Evolutionary conservation across 1,284 basidiomycete genomes (phyloP).

Genomic region (Agroathelia rolfsii): DNA sequence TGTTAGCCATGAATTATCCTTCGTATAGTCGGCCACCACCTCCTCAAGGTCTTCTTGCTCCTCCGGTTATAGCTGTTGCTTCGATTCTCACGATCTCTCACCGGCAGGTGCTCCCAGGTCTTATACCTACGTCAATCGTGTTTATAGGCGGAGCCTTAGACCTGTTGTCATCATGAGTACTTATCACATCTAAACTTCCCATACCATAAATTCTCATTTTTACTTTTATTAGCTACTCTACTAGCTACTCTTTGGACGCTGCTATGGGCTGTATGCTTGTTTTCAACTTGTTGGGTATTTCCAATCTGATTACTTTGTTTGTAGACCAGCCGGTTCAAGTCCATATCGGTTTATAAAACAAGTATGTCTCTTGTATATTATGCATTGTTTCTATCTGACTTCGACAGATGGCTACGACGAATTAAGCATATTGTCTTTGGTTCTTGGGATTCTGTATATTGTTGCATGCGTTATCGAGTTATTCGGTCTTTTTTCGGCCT

Average conservation of each 20-base stretch:
- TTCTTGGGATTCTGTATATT: constrained; percentile 47
- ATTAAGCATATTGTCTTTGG: constrained; percentile 50
- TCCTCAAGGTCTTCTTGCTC: constrained; percentile 28
- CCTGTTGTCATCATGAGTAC: constrained; percentile 48
- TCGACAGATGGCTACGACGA: constrained; percentile 32
- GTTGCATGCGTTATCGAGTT: constrained; percentile 43
- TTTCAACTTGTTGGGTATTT: constrained; percentile 1
- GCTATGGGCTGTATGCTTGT: too few species aligned
- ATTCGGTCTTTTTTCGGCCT: constrained; percentile 45
- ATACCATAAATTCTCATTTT: too few species aligned
- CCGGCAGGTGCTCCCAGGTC: constrained; percentile 40
- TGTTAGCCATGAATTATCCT: too few species aligned
- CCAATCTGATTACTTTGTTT: constrained; percentile 1
- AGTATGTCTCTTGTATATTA: constrained; percentile 28
- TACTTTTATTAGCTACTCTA: constrained; percentile 32
- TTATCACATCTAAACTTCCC: too few species aligned
- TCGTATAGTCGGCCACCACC: too few species aligned
- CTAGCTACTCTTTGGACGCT: constrained; percentile 49
- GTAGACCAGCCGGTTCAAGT: constrained; percentile 52
- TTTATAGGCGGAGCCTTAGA: constrained; percentile 46
- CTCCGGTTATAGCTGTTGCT: too few species aligned
- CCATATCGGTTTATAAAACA: constrained; percentile 34
- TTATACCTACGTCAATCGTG: constrained; percentile 45
- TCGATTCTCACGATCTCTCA: too few species aligned
- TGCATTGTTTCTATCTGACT: constrained; percentile 3